Conservation (phyloP, 2,329 filamentous ascomycete genomes). For the Chrysoporthe puriensis region DNA sequence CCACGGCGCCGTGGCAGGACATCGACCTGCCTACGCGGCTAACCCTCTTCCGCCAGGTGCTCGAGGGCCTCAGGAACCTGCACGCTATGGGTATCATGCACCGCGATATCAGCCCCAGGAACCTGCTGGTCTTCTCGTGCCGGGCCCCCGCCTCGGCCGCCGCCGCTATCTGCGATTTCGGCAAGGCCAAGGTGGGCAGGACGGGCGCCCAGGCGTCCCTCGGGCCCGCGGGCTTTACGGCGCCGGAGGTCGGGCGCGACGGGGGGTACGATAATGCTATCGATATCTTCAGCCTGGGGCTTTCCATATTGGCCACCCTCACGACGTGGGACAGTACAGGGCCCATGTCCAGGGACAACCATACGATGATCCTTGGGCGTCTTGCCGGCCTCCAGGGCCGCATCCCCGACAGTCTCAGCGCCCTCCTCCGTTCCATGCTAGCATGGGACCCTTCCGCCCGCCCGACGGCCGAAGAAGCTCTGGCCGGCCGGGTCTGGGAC, state of each 20-base stretch:
- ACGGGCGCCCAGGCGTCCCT: neutral
- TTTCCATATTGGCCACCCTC: constrained; percentile 11
- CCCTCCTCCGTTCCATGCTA: neutral
- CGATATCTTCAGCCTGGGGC: constrained; percentile 14
- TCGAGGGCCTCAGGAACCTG: constrained; percentile 25
- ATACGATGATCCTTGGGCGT: neutral
- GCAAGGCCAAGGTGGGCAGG: constrained; percentile 9
- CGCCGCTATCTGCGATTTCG: constrained; percentile 28
- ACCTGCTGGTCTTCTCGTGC: constrained; percentile 26
- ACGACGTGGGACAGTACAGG: neutral
- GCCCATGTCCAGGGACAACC: neutral
- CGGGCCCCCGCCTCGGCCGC: neutral
- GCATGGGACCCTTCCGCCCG: too few relatives aligned
- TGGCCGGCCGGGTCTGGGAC: too few relatives aligned
- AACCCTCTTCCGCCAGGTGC: constrained; percentile 24
- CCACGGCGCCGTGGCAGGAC: constrained; percentile 13
- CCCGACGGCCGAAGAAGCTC: too few relatives aligned
- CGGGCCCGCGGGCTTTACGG: neutral
- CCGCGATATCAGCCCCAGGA: constrained; percentile 29
- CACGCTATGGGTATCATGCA: constrained; percentile 28
- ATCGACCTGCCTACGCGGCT: constrained; percentile 15
- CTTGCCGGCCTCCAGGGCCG: constrained; percentile 5
- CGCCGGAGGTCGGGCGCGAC: neutral
- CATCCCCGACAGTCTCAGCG: neutral
- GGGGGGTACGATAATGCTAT: constrained; percentile 10